These are phyloP conservation scores for Arthrobotrys sphaeroides DNA, from an alignment of 2,329 filamentous ascomycete genomes.

Conservation along the genomic window DNA sequence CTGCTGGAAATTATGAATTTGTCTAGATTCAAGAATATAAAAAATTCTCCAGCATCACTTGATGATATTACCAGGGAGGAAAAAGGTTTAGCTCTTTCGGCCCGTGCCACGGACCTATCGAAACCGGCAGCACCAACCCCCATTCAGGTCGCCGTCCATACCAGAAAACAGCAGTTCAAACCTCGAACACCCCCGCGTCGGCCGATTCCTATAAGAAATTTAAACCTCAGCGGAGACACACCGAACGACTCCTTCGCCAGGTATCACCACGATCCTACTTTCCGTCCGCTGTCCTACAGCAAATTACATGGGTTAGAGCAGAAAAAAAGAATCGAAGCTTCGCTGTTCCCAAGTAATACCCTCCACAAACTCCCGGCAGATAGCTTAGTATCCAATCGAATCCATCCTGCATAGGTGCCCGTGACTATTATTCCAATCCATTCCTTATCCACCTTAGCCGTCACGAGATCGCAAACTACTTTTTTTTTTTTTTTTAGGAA, in stretches of 20 bases:
- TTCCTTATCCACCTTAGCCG: not conserved
- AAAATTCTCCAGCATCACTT: too few relatives aligned
- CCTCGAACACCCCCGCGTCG: constrained; percentile 17
- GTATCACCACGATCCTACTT: not conserved
- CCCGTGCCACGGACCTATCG: constrained; percentile 1
- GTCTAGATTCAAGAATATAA: too few relatives aligned
- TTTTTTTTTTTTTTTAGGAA: not conserved
- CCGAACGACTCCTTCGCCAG: constrained; percentile 12
- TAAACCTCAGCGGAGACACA: constrained; percentile 1
- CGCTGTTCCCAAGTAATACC: not conserved
- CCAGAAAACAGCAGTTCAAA: not conserved
- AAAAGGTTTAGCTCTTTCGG: constrained; percentile 14
- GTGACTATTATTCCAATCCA: constrained; percentile 21
- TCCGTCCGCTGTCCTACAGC: not conserved
- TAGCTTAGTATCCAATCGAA: constrained; percentile 20
- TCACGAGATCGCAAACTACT: constrained; percentile 19
- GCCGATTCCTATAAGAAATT: constrained; percentile 3
- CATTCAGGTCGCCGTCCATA: constrained; percentile 32
- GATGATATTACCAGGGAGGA: too few relatives aligned
- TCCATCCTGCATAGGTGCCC: constrained; percentile 10
- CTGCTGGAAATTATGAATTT: constrained; percentile 62
- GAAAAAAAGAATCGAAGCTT: not conserved
- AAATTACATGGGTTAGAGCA: not conserved
- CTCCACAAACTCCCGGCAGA: constrained; percentile 8
- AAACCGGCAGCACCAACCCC: constrained; percentile 6